Percentiles rank a stretch among this genome's conserved stretches.
Evolutionary conservation across 2,329 filamentous ascomycete genomes (phyloP).

Genomic region (Amylocarpus encephaloides): DNA sequence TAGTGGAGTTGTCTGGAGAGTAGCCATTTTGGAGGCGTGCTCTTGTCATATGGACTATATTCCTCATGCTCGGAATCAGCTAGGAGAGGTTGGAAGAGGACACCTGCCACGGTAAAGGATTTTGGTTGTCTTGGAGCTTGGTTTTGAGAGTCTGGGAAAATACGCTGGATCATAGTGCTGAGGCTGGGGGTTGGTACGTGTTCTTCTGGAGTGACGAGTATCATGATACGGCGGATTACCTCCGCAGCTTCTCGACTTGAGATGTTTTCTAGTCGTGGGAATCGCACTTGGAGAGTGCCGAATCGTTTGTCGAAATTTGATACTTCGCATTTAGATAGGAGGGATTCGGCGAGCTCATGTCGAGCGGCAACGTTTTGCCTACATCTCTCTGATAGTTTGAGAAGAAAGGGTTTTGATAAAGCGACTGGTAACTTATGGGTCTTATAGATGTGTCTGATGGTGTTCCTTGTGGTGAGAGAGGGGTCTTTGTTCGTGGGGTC

Average conservation of each 20-base stretch:
- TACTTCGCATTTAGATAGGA: slow-evolving; percentile 45
- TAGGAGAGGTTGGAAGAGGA: slow-evolving; percentile 17
- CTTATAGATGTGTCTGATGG: slow-evolving; percentile 62
- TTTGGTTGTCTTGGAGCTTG: background rate
- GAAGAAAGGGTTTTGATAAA: slow-evolving; percentile 57
- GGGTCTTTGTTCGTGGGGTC: slow-evolving; percentile 76
- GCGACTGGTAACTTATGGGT: slow-evolving; percentile 60
- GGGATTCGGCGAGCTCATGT: slow-evolving; percentile 46
- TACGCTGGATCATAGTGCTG: slow-evolving; percentile 32
- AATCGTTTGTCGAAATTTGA: slow-evolving; percentile 27
- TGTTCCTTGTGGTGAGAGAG: slow-evolving; percentile 74
- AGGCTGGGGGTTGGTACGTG: slow-evolving; percentile 39
- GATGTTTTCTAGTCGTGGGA: slow-evolving; percentile 7
- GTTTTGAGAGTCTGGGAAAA: slow-evolving; percentile 35
- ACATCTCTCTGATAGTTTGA: slow-evolving; percentile 52
- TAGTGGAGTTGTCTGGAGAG: slow-evolving; percentile 29
- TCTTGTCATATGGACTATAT: background rate
- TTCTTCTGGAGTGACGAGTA: slow-evolving; percentile 42
- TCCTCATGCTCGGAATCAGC: background rate
- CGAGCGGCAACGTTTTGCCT: slow-evolving; percentile 38
- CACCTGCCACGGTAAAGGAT: slow-evolving; percentile 19
- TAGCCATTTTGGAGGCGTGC: slow-evolving; percentile 9
- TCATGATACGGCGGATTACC: slow-evolving; percentile 42
- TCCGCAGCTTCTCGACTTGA: slow-evolving; percentile 32
- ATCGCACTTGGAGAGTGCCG: slow-evolving; percentile 30